Conservation (phyloP, 345 rosid genomes). For the Mercurialis annua region DNA sequence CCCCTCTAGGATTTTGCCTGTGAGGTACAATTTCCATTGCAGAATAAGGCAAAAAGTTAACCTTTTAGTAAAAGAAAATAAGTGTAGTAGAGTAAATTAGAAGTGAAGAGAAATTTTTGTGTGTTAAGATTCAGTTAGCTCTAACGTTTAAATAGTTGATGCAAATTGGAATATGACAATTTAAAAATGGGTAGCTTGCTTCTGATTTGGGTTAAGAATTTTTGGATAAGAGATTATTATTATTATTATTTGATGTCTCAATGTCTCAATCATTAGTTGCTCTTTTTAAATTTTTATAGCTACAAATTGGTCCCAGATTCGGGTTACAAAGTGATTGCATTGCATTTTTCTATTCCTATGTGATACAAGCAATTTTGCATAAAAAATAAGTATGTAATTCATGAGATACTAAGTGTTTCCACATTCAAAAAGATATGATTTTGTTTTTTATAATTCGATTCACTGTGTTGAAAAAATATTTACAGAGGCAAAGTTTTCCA, state of each 20-base stretch:
- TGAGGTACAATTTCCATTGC: constrained; percentile 21
- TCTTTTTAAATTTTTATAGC: constrained; percentile 6
- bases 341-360: no score
- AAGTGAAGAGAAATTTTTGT: neutral
- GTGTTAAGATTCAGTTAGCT: constrained; percentile 14
- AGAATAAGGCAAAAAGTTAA: neutral
- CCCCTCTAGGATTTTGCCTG: neutral
- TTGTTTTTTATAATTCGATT: no score
- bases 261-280: neutral
- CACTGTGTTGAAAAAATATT: no score
- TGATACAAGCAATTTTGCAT: constrained; percentile 9
- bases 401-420: constrained; percentile 12
- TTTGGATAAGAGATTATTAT: constrained; percentile 14
- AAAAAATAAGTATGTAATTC: neutral
- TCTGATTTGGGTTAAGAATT: constrained; percentile 32
- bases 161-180: constrained; percentile 14
- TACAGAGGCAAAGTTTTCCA: no score
- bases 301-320: neutral
- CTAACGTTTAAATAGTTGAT: constrained; percentile 22
- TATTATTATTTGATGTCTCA: neutral
- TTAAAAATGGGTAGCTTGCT: constrained; percentile 44
- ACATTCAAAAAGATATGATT: no score
- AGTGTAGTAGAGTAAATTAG: neutral
- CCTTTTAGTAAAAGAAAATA: neutral
- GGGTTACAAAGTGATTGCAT: neutral